These are phyloP conservation scores for Volutella citrinella DNA, from an alignment of 2,329 filamentous ascomycete species.

Conservation along the genomic window DNA sequence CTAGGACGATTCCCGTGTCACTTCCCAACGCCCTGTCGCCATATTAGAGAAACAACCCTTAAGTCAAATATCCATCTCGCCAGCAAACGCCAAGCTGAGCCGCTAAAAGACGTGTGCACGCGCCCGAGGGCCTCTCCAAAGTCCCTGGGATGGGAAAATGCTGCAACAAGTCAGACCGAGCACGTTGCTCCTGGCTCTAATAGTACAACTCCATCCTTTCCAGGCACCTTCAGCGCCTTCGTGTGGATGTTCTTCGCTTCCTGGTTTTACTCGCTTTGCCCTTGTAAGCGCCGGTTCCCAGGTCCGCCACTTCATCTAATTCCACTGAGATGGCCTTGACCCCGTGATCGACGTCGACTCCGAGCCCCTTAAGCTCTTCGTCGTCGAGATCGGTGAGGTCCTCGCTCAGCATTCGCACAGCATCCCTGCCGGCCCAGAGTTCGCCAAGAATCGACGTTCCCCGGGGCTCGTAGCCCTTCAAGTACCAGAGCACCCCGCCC, in stretches of 20 bases:
- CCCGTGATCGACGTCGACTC: constrained; percentile 48
- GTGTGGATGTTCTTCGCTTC: constrained; percentile 35
- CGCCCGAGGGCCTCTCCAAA: no score
- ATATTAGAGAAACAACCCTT: no score
- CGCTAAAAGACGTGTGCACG: no score
- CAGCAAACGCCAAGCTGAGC: no score
- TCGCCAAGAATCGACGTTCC: constrained; percentile 80
- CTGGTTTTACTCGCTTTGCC: constrained; percentile 27
- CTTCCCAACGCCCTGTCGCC: no score
- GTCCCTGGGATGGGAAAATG: no score
- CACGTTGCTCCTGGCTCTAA: no score
- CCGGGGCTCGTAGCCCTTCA: constrained; percentile 72
- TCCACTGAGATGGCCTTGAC: constrained; percentile 27
- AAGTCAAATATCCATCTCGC: no score
- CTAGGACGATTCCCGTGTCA: no score
- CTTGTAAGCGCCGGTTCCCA: constrained; percentile 19
- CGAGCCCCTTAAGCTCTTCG: constrained; percentile 75
- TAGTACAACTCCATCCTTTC: constrained; percentile 11
- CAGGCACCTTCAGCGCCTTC: constrained; percentile 31
- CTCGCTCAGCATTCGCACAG: constrained; percentile 69
- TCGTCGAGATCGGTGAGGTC: constrained; percentile 91
- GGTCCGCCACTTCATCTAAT: constrained; percentile 20
- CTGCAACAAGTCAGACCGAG: no score
- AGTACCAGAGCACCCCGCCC: constrained; percentile 86
- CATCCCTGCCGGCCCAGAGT: constrained; percentile 62